Percentiles rank a stretch among this genome's conserved stretches.
These are phyloP conservation scores for Fonsecaea erecta DNA, from an alignment of 2,329 filamentous ascomycete species.

Conservation along the genomic window DNA sequence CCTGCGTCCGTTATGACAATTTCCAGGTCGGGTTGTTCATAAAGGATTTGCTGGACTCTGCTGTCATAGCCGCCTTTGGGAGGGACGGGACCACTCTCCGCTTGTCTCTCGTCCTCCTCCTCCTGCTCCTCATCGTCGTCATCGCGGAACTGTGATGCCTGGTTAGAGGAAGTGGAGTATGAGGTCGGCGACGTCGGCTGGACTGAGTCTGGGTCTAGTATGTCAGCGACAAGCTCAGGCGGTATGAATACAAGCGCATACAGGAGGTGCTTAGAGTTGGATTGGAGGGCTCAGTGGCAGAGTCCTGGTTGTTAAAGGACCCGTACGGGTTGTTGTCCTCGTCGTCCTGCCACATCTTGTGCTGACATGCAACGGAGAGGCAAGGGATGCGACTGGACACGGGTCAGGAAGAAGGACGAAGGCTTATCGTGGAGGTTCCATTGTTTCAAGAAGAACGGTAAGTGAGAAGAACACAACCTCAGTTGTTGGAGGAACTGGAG, in stretches of 20 bases:
- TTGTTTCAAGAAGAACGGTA: background rate
- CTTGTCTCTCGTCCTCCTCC: constrained; percentile 50
- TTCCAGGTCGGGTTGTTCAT: constrained; percentile 87
- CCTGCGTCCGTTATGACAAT: constrained; percentile 94
- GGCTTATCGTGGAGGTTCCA: background rate
- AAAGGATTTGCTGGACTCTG: constrained; percentile 94
- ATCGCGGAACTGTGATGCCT: constrained; percentile 65
- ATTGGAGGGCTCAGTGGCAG: constrained; percentile 22
- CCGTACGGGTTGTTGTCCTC: constrained; percentile 98
- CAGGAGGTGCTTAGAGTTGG: constrained; percentile 26
- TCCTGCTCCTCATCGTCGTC: constrained; percentile 60
- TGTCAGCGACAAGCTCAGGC: constrained; percentile 15
- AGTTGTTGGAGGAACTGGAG: constrained; percentile 7
- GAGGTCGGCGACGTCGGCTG: constrained; percentile 68
- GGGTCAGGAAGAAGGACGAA: background rate
- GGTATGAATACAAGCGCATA: constrained; percentile 14
- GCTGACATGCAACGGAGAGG: background rate
- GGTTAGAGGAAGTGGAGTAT: constrained; percentile 71
- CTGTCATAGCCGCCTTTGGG: constrained; percentile 92
- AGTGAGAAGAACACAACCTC: constrained; percentile 16
- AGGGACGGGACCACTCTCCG: constrained; percentile 54
- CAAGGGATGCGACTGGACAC: background rate
- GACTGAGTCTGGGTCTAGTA: constrained; percentile 59
- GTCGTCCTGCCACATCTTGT: constrained; percentile 86
- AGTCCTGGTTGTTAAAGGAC: constrained; percentile 84